Evolutionary conservation across 306 rosid species (phyloP), one percentile per base, ranked within the genome.

Genomic region (Fragaria ananassa): DNA sequence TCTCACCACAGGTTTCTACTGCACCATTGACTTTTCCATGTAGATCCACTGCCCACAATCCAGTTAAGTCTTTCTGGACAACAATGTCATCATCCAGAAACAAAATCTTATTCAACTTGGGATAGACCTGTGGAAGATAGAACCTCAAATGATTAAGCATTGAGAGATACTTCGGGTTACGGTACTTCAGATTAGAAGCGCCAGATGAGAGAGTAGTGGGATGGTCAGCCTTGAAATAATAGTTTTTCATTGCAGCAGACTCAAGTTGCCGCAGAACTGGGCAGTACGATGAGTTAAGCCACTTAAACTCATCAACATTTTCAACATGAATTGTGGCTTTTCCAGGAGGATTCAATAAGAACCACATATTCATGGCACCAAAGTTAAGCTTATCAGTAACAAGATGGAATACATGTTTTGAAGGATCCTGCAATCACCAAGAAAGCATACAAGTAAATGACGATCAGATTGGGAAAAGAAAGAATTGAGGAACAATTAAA

Each of bases 361-460:
- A 96, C 99, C 99, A 96, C 98, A 96, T 91, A 75, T 81, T 96
- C 97, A 96, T 89, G 79, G 99, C 99, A 81, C 97, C 99, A 87
- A 89, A 88, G 78, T 96, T 92, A 71, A 96, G 96, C 83, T 91
- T 91, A 83, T 92, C 97, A 19, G 98, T 89, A 76, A 96, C 99
- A 54, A 92, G 85, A 81, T 96, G 99, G 77, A 96, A 91, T 81
- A 92, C 99, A 78, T 96, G 97, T 79, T 89, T 92, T 27, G 96
- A 92, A 63, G 96, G 87, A 86, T 96, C 99, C 98, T 96, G 87
- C 85, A 80, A 79, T 41, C 74, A 83, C 74, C 72, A 80, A 80
- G 72, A 74, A 58, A 83, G 44, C 83, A 70, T 29, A 39, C 3
- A 66, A 69, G 76, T 78, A 56, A 68, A 75, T 51, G 4, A 10